Conservation (phyloP, 2,329 filamentous ascomycete genomes). For the Alternaria arborescens region DNA sequence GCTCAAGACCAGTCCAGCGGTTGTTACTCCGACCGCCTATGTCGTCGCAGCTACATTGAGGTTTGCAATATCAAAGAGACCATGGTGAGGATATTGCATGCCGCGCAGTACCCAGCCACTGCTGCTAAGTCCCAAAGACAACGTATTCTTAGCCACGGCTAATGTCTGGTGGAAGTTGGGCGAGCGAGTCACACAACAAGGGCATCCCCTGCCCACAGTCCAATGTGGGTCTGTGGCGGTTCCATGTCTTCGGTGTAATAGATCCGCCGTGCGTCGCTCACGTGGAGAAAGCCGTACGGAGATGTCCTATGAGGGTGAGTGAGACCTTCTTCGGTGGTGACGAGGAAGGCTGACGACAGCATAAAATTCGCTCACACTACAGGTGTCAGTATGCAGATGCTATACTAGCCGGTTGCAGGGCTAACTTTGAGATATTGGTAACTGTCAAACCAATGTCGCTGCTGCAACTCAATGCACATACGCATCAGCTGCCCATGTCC, state of each 20-base stretch:
- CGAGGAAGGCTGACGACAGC: slow-evolving; percentile 27
- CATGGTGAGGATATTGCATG: neutral
- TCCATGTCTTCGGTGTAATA: slow-evolving; percentile 34
- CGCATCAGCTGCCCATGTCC: slow-evolving; percentile 15
- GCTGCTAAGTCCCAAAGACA: neutral
- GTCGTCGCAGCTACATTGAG: neutral
- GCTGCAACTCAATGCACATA: slow-evolving; percentile 18
- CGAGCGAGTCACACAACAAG: slow-evolving; percentile 40
- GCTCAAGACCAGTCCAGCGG: neutral
- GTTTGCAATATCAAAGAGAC: neutral
- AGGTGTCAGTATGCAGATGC: slow-evolving; percentile 12
- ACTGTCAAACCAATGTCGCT: slow-evolving; percentile 17
- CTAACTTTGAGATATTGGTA: slow-evolving; percentile 20
- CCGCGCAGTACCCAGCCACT: slow-evolving; percentile 1
- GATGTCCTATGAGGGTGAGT: slow-evolving; percentile 13
- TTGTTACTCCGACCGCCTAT: neutral
- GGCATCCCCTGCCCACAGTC: slow-evolving; percentile 35
- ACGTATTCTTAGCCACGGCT: slow-evolving; percentile 26
- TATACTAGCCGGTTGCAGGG: slow-evolving; percentile 25
- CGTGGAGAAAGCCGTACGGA: slow-evolving; percentile 39
- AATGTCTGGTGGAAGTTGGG: slow-evolving; percentile 30
- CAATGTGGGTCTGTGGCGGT: slow-evolving; percentile 38
- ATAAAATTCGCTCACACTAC: slow-evolving; percentile 19
- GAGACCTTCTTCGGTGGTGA: slow-evolving; percentile 20
- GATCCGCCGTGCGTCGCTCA: slow-evolving; percentile 38